These are phyloP conservation scores for Capronia americana DNA, from an alignment of 2,329 filamentous ascomycete genomes.

Conservation along the genomic window DNA sequence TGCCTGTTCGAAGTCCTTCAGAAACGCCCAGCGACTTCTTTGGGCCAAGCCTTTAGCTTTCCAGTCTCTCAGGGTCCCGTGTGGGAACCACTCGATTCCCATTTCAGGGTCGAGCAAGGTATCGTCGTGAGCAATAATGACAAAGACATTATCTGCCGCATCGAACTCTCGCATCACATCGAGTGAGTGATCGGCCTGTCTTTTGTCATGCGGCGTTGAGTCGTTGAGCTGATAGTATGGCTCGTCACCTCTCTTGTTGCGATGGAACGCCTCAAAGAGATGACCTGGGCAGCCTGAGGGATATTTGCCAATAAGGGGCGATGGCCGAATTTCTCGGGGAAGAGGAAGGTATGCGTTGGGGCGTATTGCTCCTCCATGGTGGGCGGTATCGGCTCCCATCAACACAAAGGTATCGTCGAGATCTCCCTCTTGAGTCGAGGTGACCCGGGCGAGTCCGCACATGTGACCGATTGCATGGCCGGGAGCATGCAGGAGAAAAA, in stretches of 20 bases:
- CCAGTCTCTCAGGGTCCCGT: conserved; percentile 25
- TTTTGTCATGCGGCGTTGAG: conserved; percentile 39
- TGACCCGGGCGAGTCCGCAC: conserved; percentile 56
- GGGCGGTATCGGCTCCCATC: conserved; percentile 58
- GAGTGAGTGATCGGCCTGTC: conserved; percentile 35
- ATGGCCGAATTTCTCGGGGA: conserved; percentile 34
- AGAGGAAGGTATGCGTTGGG: conserved; percentile 43
- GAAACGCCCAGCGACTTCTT: conserved; percentile 25
- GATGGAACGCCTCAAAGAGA: conserved; percentile 40
- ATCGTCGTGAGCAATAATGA: conserved; percentile 43
- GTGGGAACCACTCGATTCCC: conserved; percentile 35
- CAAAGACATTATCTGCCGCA: conserved; percentile 41
- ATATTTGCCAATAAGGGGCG: conserved; percentile 20
- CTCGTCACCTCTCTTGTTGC: conserved; percentile 31
- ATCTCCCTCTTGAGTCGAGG: conserved; percentile 46
- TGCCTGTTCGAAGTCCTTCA: conserved; percentile 24
- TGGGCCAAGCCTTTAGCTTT: conserved; percentile 17
- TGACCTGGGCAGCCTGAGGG: conserved; percentile 39
- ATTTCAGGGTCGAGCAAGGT: conserved; percentile 38
- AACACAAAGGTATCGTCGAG: conserved; percentile 52
- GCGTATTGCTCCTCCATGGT: conserved; percentile 48
- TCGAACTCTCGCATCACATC: conserved; percentile 41
- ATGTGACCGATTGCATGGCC: conserved; percentile 58
- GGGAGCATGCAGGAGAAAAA: conserved; percentile 54
- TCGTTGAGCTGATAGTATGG: conserved; percentile 35